Evolutionary conservation across 2,329 filamentous ascomycete species (phyloP), one percentile per base, ranked within the genome.

Genomic region (Zymoseptoria brevis): DNA sequence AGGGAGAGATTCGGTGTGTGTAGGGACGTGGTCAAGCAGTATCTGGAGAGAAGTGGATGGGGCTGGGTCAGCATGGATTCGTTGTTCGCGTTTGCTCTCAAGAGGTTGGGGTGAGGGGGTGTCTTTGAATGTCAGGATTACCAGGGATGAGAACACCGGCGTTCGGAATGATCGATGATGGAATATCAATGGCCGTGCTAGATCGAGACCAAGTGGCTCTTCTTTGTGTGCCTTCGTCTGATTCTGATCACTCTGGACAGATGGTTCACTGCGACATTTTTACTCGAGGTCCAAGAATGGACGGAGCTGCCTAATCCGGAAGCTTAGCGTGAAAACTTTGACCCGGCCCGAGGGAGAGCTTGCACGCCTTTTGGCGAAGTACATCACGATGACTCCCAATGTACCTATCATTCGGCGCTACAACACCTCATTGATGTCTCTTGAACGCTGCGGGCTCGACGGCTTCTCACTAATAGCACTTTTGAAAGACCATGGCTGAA

Each of bases 1-100:
- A 83, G 89, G 59, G 79, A 81, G 48, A 80, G 90, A 62, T 97
- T 97, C 72, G 83, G 76, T 9, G 90, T 88, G 0, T 77, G 93
- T 65, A 89, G 86, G 78, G 81, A 81, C 6, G 85, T 91, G 13
- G 89, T 96, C 4, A 90, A 93, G 59, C 68, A 63, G 11, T 72
- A 71, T 60, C 60, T 74, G 65, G 73, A 75, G 53, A 71, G 67
- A 63, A 73, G 71, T 64, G 69, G 71, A 30, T 73, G 70, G 71
- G 71, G 66, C 48, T 74, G 78, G 62, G 79, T 79, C 1, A 76
- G 77, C 58, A 74, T 81, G 63, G 79, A 80, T 67, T 73, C 75
- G 50, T 66, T 77, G 65, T 79, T 78, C 58, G 76, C 76, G 24
- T 76, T 76, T 65, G 76, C 74, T 24, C 64, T 74, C 50, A 71